Evolutionary conservation across 2,329 filamentous ascomycete species (phyloP), one percentile per base, ranked within the genome.

Genomic region (Penicillium sp.): DNA sequence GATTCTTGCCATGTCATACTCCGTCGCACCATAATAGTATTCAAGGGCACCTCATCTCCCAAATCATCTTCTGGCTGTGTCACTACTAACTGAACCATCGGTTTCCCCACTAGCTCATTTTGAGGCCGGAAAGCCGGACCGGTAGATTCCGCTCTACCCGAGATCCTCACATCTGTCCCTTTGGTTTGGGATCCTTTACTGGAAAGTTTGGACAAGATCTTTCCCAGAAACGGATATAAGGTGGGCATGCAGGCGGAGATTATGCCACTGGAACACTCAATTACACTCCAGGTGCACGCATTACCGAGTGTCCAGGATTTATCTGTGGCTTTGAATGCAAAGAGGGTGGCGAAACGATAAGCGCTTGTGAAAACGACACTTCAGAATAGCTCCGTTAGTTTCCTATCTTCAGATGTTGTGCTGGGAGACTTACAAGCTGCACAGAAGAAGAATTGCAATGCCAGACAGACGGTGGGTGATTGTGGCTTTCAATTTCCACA

Each of bases 341-440:
- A 80, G 26, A 81, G 74, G 6, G 79, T 74, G 33, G 66, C 74
- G 52, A 77, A 79, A 54, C 78, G 78, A 65, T 81, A 81, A 6
- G 73, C 74, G 1, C 78, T 80, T 15, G 79, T 75, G 56, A 79
- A 80, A 25, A 81, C 67, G 49, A 81, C 79, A 54, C 69, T 69
- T 25, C 3, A 37, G 12, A 23, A 25, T 11, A 3, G n/a, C 8
- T n/a, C 14, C 6, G 26, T 57, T 11, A 54, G 46, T 35, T 23
- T 29, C 3, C 1, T 20, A 6, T 18, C 25, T 45, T 12, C 8
- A 29, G 23, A 44, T 27, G 1, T 3, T 7, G 4, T 11, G 9
- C n/a, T 22, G 37, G 11, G 9, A 2, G n/a, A 53, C 56, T 22
- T 15, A 63, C 61, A 63, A 61, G 49, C 53, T 55, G 14, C 60